Conservation (phyloP, 1,284 basidiomycete species). For the Cryptococcus hybrid region DNA sequence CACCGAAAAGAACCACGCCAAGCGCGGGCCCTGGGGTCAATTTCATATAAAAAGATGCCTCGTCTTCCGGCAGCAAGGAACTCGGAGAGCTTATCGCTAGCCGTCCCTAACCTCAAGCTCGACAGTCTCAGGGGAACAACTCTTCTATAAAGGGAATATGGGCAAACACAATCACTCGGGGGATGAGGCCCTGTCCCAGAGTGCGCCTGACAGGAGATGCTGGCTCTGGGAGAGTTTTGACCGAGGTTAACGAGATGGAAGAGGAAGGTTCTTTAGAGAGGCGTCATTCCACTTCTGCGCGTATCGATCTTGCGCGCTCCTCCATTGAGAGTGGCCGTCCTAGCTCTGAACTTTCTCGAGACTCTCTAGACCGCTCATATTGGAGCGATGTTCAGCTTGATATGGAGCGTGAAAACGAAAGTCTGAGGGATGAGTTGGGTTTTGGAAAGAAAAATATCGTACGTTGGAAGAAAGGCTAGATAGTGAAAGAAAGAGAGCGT, state of each 20-base stretch:
- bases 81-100: not conserved
- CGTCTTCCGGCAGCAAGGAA: not conserved
- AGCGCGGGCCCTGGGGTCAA: constrained; percentile 24
- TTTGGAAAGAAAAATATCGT: constrained; percentile 36
- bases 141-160: no score
- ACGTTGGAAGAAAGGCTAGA: constrained; percentile 37
- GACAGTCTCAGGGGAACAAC: no score
- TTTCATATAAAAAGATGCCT: constrained; percentile 38
- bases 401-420: constrained; percentile 42
- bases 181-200: constrained; percentile 30
- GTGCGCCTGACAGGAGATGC: constrained; percentile 25
- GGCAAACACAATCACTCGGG: not conserved
- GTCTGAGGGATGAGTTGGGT: constrained; percentile 41
- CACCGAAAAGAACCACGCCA: constrained; percentile 17
- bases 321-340: constrained; percentile 9
- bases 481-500: constrained; percentile 28
- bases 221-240: constrained; percentile 35
- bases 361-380: constrained; percentile 5
- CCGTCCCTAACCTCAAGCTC: no score
- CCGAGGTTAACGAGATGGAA: constrained; percentile 38
- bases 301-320: no score
- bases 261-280: constrained; percentile 17
- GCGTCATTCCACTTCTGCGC: not conserved
- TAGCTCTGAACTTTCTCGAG: constrained; percentile 18
- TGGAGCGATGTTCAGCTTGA: constrained; percentile 32